Evolutionary conservation across 1,284 basidiomycete genomes (phyloP), one percentile per base, ranked within the genome.

Genomic region (Moesziomyces sp.): DNA sequence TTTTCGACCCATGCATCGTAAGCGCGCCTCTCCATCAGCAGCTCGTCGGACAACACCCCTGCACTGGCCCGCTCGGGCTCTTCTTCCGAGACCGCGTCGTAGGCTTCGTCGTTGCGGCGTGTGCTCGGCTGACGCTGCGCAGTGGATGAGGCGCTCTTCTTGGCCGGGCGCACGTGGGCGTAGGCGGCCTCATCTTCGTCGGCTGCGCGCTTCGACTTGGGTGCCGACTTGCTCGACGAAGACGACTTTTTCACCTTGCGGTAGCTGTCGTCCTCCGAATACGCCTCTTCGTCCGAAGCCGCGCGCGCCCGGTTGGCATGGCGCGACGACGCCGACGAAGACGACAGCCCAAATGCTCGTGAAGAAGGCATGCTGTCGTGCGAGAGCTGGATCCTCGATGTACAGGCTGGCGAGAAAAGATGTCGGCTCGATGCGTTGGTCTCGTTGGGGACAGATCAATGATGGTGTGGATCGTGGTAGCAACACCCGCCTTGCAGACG

Each of bases 1-100:
- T 70, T 70, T 3, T 70, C 72, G 8, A 74, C 59, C 63, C 67
- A 74, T 18, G 59, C 53, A 23, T 70, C 63, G 54, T 59, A 74
- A 11, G 58, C 67, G 3, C 49, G 43, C 3, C 67, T 52, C 21
- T 74, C 72, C 13, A 61, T 43, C 26, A 74, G 26, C 6, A 74
- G 49, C 44, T 69, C 66, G 26, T 69, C 66, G 14, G 65, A 46
- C 16, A 65, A 46, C n/a, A n/a, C 51, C 0, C 19, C 53, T 7
- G 42, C 44, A n/a, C 30, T 33, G 30, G 11, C 30, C 4, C 51
- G 23, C 30, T 54, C 48, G 6, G 1, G 46, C 11, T 62, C 62
- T 13, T 30, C 44, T 0, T 65, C 62, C 30, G 58, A 58, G 0
- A 5, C 40, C 10, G 45, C 48, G 19, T 65, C 51, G 23, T 52